Percentiles rank a stretch among this genome's conserved stretches.
Conservation (phyloP, 164 flowering plant genomes). For the Aristolochia fimbriata region DNA sequence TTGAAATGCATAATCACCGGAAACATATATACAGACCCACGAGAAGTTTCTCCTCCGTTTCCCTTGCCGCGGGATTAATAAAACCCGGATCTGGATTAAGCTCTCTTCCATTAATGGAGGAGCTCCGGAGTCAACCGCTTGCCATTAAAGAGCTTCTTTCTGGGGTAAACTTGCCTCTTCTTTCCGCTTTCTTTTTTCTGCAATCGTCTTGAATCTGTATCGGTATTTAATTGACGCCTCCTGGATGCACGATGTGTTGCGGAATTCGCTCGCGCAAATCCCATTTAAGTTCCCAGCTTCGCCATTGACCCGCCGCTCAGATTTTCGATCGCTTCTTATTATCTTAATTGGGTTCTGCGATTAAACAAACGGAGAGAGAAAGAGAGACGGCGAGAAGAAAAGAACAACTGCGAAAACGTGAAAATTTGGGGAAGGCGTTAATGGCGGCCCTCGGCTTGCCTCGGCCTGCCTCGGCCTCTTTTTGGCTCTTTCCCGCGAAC, state of each 20-base stretch:
- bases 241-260: not conserved
- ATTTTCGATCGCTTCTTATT: too few species aligned
- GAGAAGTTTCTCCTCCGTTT: too few species aligned
- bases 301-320: not conserved
- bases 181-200: too few species aligned
- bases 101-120: not conserved
- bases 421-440: not conserved
- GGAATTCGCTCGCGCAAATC: not conserved
- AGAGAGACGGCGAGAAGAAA: too few species aligned
- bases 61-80: too few species aligned
- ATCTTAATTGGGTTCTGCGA: too few species aligned
- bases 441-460: not conserved
- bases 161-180: too few species aligned
- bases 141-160: not conserved
- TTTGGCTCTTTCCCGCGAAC: not conserved
- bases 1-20: too few species aligned
- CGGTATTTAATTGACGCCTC: not conserved
- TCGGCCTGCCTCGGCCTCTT: too few species aligned
- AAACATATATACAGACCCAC: too few species aligned
- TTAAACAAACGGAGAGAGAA: too few species aligned
- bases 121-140: not conserved
- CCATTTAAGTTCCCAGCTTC: not conserved
- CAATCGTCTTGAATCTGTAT: not conserved
- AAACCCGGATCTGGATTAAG: not conserved
- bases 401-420: not conserved